These are phyloP conservation scores for Vaccinium macrocarpon DNA, from an alignment of 148 eudicot species.

Conservation along the genomic window DNA sequence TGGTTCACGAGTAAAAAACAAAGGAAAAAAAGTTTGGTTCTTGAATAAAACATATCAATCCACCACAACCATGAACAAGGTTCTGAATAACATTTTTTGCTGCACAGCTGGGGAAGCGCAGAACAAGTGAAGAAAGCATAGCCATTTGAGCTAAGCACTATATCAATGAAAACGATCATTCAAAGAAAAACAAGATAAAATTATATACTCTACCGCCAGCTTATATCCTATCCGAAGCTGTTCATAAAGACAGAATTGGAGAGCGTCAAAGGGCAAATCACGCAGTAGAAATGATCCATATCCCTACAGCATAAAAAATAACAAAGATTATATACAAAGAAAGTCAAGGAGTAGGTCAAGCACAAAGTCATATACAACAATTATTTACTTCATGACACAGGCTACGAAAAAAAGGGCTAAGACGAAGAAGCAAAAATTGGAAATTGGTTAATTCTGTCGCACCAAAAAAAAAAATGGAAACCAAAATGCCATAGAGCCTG, in stretches of 20 bases:
- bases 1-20: not conserved
- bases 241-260: slow-evolving; percentile 95
- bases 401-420: not conserved
- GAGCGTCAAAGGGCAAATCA: slow-evolving; percentile 96
- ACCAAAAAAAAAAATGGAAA: not conserved
- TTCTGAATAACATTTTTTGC: not conserved
- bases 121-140: not conserved
- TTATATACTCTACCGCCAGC: slow-evolving; percentile 56
- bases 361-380: not conserved
- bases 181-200: not conserved
- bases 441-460: not conserved
- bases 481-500: not conserved
- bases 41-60: not conserved
- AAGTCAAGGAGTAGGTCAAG: not conserved
- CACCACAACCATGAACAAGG: slow-evolving; percentile 6
- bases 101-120: not conserved
- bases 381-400: not conserved
- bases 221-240: slow-evolving; percentile 89
- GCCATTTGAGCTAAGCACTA: not conserved
- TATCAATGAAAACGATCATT: not conserved
- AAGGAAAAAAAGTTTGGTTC: not conserved
- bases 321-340: not conserved
- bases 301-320: slow-evolving; percentile 49
- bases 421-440: not conserved
- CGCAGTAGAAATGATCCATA: slow-evolving; percentile 85